phyloP scores from a whole-genome alignment of 192 early-diverging fungal genomes.

The Rhizophlyctis rosea region DNA sequence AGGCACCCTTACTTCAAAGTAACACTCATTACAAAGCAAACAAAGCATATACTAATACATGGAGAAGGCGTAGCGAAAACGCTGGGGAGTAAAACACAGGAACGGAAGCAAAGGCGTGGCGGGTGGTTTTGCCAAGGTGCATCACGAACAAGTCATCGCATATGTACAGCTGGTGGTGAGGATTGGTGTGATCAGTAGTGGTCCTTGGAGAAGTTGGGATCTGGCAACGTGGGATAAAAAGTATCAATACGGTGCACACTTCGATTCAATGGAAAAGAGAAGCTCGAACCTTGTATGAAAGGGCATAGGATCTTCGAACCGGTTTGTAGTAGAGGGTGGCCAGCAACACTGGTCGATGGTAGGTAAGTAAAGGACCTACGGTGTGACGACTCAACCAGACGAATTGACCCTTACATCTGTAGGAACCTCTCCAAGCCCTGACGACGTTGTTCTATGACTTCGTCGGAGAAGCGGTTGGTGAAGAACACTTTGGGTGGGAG shows the following conservation, averaged over 20 bases:
- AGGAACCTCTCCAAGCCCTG: constrained; percentile 90
- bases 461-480: constrained; percentile 90
- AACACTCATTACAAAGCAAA: too few species aligned
- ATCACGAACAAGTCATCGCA: too few species aligned
- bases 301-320: constrained; percentile 86
- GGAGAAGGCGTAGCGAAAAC: too few species aligned
- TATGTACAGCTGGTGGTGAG: too few species aligned
- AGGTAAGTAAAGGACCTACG: constrained; percentile 9
- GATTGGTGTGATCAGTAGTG: too few species aligned
- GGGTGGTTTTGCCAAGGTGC: too few species aligned
- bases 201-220: constrained; percentile 79
- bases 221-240: constrained; percentile 31
- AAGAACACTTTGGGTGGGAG: constrained; percentile 94
- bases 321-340: constrained; percentile 96
- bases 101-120: too few species aligned
- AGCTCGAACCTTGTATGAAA: constrained; percentile 71
- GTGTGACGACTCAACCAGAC: constrained; percentile 18
- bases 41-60: too few species aligned
- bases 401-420: constrained; percentile 96
- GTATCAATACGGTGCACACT: neutral
- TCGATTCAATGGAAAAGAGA: neutral
- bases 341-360: constrained; percentile 38
- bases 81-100: too few species aligned
- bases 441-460: constrained; percentile 90
- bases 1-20: too few species aligned